Evolutionary conservation across 768 basidiomycete species (phyloP).

Genomic region (Lentinula detonsa): DNA sequence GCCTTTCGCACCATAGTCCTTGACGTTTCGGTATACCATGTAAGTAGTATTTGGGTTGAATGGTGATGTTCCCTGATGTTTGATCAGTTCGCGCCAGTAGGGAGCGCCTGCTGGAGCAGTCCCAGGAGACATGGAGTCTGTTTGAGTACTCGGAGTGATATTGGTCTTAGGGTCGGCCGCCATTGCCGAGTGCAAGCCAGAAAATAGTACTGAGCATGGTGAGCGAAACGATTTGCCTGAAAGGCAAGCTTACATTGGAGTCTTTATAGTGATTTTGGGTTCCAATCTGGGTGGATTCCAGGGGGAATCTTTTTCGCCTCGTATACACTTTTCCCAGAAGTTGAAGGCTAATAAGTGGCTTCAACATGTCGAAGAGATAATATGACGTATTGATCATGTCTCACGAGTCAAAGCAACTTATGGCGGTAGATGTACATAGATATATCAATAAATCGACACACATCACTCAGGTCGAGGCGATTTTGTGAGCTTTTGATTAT

Average conservation of each 20-base stretch:
- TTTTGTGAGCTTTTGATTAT: too few relatives aligned
- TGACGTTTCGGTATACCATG: conserved; percentile 48
- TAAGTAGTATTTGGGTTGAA: conserved; percentile 38
- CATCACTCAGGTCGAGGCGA: too few relatives aligned
- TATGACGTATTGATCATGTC: too few relatives aligned
- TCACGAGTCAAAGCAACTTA: too few relatives aligned
- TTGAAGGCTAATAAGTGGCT: too few relatives aligned
- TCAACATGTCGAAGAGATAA: too few relatives aligned
- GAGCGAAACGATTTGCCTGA: background rate
- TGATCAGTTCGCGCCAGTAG: conserved; percentile 44
- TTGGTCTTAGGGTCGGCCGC: background rate
- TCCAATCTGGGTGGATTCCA: too few relatives aligned
- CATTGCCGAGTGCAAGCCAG: background rate
- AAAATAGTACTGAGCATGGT: background rate
- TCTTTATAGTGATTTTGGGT: background rate
- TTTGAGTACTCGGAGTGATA: background rate
- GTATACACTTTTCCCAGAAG: too few relatives aligned
- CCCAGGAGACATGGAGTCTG: background rate
- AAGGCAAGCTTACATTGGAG: background rate
- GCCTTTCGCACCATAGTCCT: conserved; percentile 49
- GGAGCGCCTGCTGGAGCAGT: conserved; percentile 23
- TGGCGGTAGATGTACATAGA: too few relatives aligned
- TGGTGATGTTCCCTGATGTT: conserved; percentile 42
- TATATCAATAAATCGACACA: too few relatives aligned
- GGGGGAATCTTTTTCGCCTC: too few relatives aligned